Percentiles rank a stretch among this genome's conserved stretches.
Evolutionary conservation across 108 stramenopile species (phyloP).

Genomic region (Skeletonema grethae): DNA sequence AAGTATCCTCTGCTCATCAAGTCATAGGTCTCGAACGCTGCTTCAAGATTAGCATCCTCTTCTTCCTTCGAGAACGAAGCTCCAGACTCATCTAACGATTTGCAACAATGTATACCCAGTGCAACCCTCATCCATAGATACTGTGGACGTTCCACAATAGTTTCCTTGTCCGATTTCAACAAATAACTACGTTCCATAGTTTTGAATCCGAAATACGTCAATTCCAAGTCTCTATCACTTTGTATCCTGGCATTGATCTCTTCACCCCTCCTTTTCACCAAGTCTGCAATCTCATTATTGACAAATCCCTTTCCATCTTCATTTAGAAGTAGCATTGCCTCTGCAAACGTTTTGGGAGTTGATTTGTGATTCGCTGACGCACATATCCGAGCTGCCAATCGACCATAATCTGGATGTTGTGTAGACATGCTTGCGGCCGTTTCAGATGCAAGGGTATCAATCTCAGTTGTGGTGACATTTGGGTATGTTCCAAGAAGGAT

Average conservation of each 20-base stretch:
- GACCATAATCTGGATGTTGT: conserved; percentile 92
- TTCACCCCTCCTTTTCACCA: conserved; percentile 56
- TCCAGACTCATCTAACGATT: not conserved
- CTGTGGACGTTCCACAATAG: conserved; percentile 91
- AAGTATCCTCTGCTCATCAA: conserved; percentile 93
- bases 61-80: conserved; percentile 25
- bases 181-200: conserved; percentile 92
- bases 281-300: conserved; percentile 69
- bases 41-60: conserved; percentile 70
- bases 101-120: conserved; percentile 91
- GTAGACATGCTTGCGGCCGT: conserved; percentile 93
- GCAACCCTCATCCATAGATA: conserved; percentile 98
- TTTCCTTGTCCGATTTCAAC: conserved; percentile 56
- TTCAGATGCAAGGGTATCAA: conserved; percentile 95
- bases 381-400: conserved; percentile 91
- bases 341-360: conserved; percentile 85
- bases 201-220: conserved; percentile 98
- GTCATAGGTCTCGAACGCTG: conserved; percentile 94
- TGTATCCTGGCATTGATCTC: conserved; percentile 77
- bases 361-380: conserved; percentile 86
- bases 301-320: conserved; percentile 74
- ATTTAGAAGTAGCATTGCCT: conserved; percentile 64
- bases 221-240: conserved; percentile 79
- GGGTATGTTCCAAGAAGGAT: conserved; percentile 82
- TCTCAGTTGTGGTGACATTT: conserved; percentile 87